phyloP scores from a whole-genome alignment of 2,329 filamentous ascomycete genomes.

The Phaeosphaeria sp. region DNA sequence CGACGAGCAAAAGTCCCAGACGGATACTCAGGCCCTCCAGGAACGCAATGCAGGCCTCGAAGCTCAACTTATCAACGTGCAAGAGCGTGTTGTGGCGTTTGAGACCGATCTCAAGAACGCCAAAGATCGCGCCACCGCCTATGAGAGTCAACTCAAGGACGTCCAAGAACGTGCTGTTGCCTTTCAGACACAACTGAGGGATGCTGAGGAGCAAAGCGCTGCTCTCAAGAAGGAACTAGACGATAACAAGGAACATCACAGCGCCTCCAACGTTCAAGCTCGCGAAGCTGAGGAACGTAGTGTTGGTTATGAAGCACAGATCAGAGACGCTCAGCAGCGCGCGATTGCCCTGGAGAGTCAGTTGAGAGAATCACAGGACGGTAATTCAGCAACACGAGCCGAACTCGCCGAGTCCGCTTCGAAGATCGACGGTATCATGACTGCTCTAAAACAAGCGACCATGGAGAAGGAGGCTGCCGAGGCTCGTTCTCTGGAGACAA shows the following conservation, averaged over 20 bases:
- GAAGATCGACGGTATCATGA: constrained; percentile 37
- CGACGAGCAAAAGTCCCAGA: constrained; percentile 32
- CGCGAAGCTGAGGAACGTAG: constrained; percentile 31
- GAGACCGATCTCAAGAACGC: constrained; percentile 35
- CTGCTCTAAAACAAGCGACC: constrained; percentile 34
- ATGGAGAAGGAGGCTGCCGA: constrained; percentile 43
- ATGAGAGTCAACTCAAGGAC: constrained; percentile 43
- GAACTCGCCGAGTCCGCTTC: constrained; percentile 42
- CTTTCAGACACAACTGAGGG: constrained; percentile 40
- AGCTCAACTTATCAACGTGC: constrained; percentile 40
- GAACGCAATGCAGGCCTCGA: constrained; percentile 44
- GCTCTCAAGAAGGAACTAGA: constrained; percentile 37
- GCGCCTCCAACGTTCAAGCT: constrained; percentile 25
- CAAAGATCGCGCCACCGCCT: constrained; percentile 36
- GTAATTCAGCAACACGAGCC: constrained; percentile 45
- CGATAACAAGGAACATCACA: constrained; percentile 38
- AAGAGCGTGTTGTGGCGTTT: constrained; percentile 41
- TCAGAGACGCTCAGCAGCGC: constrained; percentile 41
- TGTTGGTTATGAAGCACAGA: constrained; percentile 40
- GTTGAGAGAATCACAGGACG: constrained; percentile 40
- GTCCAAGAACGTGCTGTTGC: constrained; percentile 38
- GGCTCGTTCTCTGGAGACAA: constrained; percentile 34
- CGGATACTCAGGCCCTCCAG: constrained; percentile 33
- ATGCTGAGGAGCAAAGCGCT: constrained; percentile 34
- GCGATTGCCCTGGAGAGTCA: constrained; percentile 43